A percentile compares a stretch with the other conserved stretches of the same genome.
Conservation (phyloP, 495 filamentous ascomycete species). For the Lasiosphaeria ovina region DNA sequence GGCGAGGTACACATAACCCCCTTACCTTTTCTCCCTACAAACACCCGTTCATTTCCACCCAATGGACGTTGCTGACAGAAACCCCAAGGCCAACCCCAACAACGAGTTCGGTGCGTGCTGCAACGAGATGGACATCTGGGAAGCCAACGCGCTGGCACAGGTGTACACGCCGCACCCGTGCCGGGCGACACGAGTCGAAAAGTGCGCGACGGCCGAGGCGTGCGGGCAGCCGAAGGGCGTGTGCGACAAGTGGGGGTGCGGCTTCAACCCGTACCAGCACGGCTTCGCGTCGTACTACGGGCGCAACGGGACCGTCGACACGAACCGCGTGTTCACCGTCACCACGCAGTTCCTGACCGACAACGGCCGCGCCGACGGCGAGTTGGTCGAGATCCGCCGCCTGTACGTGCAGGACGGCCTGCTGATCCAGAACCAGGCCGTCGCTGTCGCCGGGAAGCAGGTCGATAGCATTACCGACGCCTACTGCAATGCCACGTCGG, state of each 20-base stretch:
- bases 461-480: constrained; percentile 5
- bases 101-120: constrained; percentile 61
- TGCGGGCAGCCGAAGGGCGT: constrained; percentile 48
- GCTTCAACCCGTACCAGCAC: constrained; percentile 50
- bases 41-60: not conserved
- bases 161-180: constrained; percentile 65
- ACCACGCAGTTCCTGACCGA: constrained; percentile 66
- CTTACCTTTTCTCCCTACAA: not conserved
- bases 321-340: constrained; percentile 59
- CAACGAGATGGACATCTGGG: constrained; percentile 72
- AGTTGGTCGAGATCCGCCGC: constrained; percentile 58
- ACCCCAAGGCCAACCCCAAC: constrained; percentile 52
- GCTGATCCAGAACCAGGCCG: constrained; percentile 40
- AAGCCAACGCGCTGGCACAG: constrained; percentile 62
- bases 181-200: constrained; percentile 41
- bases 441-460: not conserved
- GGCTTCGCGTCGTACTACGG: constrained; percentile 58
- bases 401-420: constrained; percentile 63
- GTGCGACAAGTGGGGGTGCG: constrained; percentile 51
- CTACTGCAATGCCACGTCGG: constrained; percentile 18
- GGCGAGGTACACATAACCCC: constrained; percentile 44
- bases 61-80: not conserved
- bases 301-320: constrained; percentile 53
- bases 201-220: constrained; percentile 40
- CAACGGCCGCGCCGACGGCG: constrained; percentile 41